Conservation (phyloP, 2,329 filamentous ascomycete genomes). For the Cytospora mali region DNA sequence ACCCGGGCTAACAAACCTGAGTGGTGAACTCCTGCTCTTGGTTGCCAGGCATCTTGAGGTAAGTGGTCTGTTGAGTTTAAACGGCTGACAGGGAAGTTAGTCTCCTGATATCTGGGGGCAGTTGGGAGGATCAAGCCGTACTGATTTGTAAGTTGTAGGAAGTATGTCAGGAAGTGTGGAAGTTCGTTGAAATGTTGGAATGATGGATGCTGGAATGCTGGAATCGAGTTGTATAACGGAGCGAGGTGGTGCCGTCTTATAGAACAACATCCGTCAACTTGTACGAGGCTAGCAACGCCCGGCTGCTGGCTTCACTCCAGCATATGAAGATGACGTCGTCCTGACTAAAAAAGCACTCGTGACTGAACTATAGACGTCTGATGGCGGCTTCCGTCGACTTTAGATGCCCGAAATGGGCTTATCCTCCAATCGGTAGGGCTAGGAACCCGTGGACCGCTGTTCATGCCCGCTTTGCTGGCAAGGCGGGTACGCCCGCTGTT, state of each 20-base stretch:
- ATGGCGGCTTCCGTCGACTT: constrained; percentile 17
- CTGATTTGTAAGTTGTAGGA: neutral
- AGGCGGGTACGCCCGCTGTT: constrained; percentile 4
- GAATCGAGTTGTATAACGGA: neutral
- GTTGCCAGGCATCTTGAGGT: constrained; percentile 25
- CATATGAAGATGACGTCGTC: constrained; percentile 27
- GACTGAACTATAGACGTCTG: constrained; percentile 3
- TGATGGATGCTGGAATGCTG: neutral
- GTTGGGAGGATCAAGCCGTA: neutral
- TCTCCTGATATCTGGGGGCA: neutral
- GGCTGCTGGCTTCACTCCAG: constrained; percentile 6
- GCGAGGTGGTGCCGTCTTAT: constrained; percentile 25
- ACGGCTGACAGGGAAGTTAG: neutral
- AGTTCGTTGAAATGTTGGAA: neutral
- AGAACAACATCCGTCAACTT: constrained; percentile 10
- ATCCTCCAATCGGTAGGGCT: constrained; percentile 11
- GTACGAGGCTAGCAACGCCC: constrained; percentile 1
- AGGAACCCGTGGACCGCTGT: neutral
- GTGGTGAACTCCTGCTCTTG: constrained; percentile 49
- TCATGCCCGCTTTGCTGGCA: neutral
- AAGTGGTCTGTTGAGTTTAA: neutral
- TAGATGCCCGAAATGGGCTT: neutral
- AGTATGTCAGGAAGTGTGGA: neutral
- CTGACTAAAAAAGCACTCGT: constrained; percentile 21
- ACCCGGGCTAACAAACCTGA: constrained; percentile 37